Base-by-base conservation (phyloP, 345 rosid species). In the Eucalyptus erythrocorys region DNA sequence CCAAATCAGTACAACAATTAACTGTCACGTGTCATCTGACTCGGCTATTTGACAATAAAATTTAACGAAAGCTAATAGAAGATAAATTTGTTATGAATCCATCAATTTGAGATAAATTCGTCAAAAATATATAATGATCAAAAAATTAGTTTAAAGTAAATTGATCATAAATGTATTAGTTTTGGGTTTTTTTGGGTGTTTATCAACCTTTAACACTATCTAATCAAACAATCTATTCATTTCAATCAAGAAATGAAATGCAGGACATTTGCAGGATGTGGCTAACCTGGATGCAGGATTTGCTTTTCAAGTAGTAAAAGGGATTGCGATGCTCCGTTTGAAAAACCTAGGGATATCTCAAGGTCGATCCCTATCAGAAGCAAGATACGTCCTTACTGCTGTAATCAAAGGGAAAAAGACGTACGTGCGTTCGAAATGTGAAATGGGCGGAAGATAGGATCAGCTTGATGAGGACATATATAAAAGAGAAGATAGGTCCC, bases 81-180 rank as follows among this genome's bases (percentile, higher is more conserved):
- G 42, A 6, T 42, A 42, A 42, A 42, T 42, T 42, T 42, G 42
- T 42, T 4, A 42, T 6, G 5, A 42, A 42, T 42, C 42, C 42
- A 42, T 42, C 42, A 42, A 42, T 42, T 42, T 42, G 42, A 6
- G 42, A 42, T 42, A 42, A 42, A 42, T 42, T 42, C 5, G 5
- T 42, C 42, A 42, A 42, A 42, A 42, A 42, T 42, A 42, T 42
- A 42, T 42, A 6, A 4, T 42, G 42, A 42, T 42, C 42, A 42
- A 42, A 42, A 42, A 4, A 42, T 42, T 42, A 42, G 5, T 42
- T 42, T 50, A 17, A 50, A 10, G 0, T 19, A 19, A 48, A 51
- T 51, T 51, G 19, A 4, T 19, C 0, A 19, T 51, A 7, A 0
- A 1, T 1, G 4, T 51, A 51, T 0, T 0, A 0, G 0, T 51